Evolutionary conservation across 257 asterid genomes (phyloP).

Genomic region (Petunia secreta): DNA sequence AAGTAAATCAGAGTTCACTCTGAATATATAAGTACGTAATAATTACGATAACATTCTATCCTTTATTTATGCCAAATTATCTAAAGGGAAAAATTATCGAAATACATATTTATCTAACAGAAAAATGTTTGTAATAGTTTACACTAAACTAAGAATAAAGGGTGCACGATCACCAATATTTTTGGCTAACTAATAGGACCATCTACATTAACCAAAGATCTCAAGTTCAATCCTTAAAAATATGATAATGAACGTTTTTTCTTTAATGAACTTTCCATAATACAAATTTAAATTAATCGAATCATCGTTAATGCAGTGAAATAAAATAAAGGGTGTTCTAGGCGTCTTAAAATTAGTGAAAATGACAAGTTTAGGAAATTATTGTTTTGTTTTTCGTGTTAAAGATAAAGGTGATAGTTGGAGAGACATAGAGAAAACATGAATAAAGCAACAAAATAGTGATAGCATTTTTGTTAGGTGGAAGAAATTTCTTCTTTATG

Average conservation of each 20-base stretch:
- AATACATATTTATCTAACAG: not conserved
- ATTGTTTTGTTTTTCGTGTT: too few species aligned
- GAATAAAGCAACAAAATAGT: conserved; percentile 7
- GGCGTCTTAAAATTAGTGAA: not conserved
- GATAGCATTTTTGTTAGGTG: not conserved
- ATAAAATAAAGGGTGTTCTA: not conserved
- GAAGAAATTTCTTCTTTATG: not conserved
- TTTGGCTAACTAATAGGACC: too few species aligned
- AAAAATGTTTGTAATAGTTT: not conserved
- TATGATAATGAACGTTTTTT: too few species aligned
- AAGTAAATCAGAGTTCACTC: not conserved
- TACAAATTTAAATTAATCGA: too few species aligned
- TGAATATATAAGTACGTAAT: not conserved
- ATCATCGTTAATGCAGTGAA: too few species aligned
- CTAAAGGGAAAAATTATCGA: not conserved
- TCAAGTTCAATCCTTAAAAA: too few species aligned
- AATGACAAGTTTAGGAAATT: not conserved
- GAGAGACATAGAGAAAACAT: conserved; percentile 10
- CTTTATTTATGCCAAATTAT: not conserved
- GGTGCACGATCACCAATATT: not conserved
- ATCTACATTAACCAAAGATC: too few species aligned
- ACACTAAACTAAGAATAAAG: not conserved
- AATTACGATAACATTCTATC: not conserved
- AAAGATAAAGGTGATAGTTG: not conserved
- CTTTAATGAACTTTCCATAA: too few species aligned